Base-by-base conservation (phyloP, 2,329 filamentous ascomycete genomes). In the Cytospora mali region DNA sequence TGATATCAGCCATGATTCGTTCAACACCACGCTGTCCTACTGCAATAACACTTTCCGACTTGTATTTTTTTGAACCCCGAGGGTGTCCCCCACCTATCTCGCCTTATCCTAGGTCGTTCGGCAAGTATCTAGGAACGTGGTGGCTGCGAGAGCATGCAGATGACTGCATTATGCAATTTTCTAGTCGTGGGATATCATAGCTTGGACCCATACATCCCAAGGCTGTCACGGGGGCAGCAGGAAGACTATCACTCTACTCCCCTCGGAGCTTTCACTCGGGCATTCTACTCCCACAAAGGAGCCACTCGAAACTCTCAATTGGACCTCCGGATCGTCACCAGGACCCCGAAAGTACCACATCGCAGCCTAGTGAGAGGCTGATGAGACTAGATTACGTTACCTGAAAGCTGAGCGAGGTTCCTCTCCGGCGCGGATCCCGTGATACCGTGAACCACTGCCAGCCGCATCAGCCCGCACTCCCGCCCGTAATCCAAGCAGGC, bases 291-390 rank as follows among this genome's bases (percentile, higher is more conserved):
- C 21, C 16, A 14, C 31, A 21, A 53, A 50, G 50, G 48, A 16
- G 23, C 35, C 35, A 39, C 35, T 46, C 35, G 18, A 59, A 23
- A 21, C 23, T 23, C 29, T 31, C 21, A 25, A 52, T 23, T n/a
- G 33, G 18, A 59, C 52, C 31, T 46, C 57, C 57, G 57, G 57
- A 33, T 48, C n/a, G 52, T 29, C 18, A 48, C 57, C 57, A 49
- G 21, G 31, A n/a, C 49, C 42, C 57, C 57, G 57, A 59, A n/a
- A 46, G 57, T 59, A 50, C 57, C 28, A 53, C 57, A 50, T 59
- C 49, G 49, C 33, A 59, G 25, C 25, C 57, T 49, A 59, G 28
- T 23, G 33, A 25, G 51, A 49, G 46, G 25, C 56, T 53, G 57
- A 33, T 59, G 57, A 59, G 49, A 21, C 7, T 21, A 10, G n/a